These are phyloP conservation scores for Pythium brassicae DNA, from an alignment of 352 stramenopile genomes.

Conservation along the genomic window DNA sequence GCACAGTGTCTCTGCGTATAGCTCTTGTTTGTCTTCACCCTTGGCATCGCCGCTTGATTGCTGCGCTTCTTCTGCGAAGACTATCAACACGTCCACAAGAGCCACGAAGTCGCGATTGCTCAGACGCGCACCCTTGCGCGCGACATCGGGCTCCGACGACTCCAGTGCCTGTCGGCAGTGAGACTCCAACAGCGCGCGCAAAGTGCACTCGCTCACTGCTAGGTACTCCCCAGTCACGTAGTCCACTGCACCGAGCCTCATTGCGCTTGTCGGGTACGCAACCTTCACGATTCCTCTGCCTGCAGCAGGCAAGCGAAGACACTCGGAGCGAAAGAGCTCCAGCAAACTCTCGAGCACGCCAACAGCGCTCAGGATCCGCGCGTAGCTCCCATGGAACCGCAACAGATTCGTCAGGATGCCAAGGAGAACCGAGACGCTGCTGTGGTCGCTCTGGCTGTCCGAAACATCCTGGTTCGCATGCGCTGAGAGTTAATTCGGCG, in stretches of 20 bases:
- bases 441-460: not conserved
- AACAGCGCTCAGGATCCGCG: constrained; percentile 28
- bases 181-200: constrained; percentile 38
- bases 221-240: constrained; percentile 14
- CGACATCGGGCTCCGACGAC: not conserved
- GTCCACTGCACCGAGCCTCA: constrained; percentile 23
- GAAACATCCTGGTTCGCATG: not conserved
- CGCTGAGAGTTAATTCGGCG: not conserved
- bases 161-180: constrained; percentile 40
- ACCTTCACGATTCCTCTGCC: constrained; percentile 35
- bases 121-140: not conserved
- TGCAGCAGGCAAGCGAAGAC: constrained; percentile 16
- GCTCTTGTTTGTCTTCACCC: constrained; percentile 17
- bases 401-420: constrained; percentile 34
- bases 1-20: constrained; percentile 27
- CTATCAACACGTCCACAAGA: constrained; percentile 40
- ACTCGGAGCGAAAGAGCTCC: constrained; percentile 38
- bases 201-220: constrained; percentile 25
- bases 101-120: constrained; percentile 26
- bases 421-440: constrained; percentile 32
- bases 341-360: constrained; percentile 36
- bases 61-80: constrained; percentile 15
- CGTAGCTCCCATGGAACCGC: constrained; percentile 42
- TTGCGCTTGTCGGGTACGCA: constrained; percentile 39
- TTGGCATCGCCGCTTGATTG: not conserved